A percentile compares a stretch with the other conserved stretches of the same genome.
Evolutionary conservation across 164 flowering plant genomes (phyloP).

Genomic region (Stephania cephalantha): DNA sequence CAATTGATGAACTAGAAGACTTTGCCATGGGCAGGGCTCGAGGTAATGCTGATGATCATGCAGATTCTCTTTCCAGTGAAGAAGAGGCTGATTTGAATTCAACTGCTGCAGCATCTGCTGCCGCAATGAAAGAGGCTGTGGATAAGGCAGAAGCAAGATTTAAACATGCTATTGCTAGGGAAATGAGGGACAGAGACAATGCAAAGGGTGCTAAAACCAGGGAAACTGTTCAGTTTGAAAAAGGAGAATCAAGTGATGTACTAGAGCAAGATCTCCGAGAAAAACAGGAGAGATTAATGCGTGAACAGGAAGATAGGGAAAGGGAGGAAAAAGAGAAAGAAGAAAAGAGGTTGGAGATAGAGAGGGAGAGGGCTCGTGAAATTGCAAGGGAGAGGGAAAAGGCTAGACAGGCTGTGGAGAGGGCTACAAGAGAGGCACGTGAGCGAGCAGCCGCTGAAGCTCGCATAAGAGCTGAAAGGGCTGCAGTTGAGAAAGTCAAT

Average conservation of each 20-base stretch:
- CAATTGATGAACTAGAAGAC: slow-evolving; percentile 71
- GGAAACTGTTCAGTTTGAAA: slow-evolving; percentile 47
- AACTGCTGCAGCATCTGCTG: slow-evolving; percentile 69
- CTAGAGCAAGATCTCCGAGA: slow-evolving; percentile 52
- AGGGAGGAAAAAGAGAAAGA: slow-evolving; percentile 66
- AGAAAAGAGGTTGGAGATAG: slow-evolving; percentile 49
- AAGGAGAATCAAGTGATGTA: slow-evolving; percentile 36
- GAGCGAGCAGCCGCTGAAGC: slow-evolving; percentile 72
- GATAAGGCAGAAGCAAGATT: slow-evolving; percentile 89
- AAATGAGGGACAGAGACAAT: slow-evolving; percentile 69
- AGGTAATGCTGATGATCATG: slow-evolving; percentile 32
- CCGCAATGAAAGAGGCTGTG: slow-evolving; percentile 80
- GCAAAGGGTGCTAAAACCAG: slow-evolving; percentile 52
- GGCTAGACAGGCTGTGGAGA: slow-evolving; percentile 86
- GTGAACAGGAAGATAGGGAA: slow-evolving; percentile 52
- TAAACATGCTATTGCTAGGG: slow-evolving; percentile 84
- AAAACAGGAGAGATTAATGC: slow-evolving; percentile 52
- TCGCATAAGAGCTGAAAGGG: slow-evolving; percentile 58
- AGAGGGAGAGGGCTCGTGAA: slow-evolving; percentile 38
- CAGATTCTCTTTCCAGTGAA: slow-evolving; percentile 46
- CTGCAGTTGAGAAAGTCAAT: slow-evolving; percentile 58
- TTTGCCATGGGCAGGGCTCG: slow-evolving; percentile 58
- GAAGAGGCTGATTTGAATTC: slow-evolving; percentile 47
- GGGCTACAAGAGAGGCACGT: slow-evolving; percentile 80
- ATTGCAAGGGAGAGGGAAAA: slow-evolving; percentile 47